Evolutionary conservation across 805 yeast species (phyloP), one percentile per base, ranked within the genome.

Genomic region (Kluyveromyces wickerhamii): DNA sequence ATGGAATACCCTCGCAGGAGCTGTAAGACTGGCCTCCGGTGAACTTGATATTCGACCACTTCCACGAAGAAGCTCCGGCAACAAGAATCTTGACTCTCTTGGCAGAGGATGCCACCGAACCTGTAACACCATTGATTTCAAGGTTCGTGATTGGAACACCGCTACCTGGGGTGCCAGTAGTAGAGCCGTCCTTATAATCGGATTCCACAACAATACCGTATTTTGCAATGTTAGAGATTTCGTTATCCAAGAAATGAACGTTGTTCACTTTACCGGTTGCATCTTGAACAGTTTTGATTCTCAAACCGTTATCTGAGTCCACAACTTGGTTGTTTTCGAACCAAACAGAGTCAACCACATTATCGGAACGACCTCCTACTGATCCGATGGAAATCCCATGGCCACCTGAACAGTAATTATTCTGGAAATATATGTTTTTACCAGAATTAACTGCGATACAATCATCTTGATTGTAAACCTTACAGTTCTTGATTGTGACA

Each of bases 311-410:
- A 5, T 29, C 35, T 17, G 47, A 37, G 24, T 40, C 23, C 11
- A 32, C 29, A n/a, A 42, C 40, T 9, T 25, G 11, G 24, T 35
- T 35, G 12, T 30, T 33, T 17, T 27, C 11, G 24, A 37, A 39
- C 29, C 21, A 26, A 19, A 42, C 42, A 12, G 29, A 32, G 8
- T 40, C 18, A 14, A 40, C 47, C 26, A 27, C 27, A 14, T 36
- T 42, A 21, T 38, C 35, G 5, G 36, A 24, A 32, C 40, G 41
- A 17, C 42, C 46, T 34, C 48, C 46, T 23, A 42, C 41, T n/a
- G 40, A 33, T 16, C 48, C 46, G 28, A 44, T 36, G 10, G 48
- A 44, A 21, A 42, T 42, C 21, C 48, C 48, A 24, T 44, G 47
- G 25, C 43, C 44, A 32, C 42, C 42, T 17, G 36, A 38, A 34